Evolutionary conservation across 2,329 filamentous ascomycete genomes (phyloP).

Genomic region (Lasiodiplodia hormozganensis): DNA sequence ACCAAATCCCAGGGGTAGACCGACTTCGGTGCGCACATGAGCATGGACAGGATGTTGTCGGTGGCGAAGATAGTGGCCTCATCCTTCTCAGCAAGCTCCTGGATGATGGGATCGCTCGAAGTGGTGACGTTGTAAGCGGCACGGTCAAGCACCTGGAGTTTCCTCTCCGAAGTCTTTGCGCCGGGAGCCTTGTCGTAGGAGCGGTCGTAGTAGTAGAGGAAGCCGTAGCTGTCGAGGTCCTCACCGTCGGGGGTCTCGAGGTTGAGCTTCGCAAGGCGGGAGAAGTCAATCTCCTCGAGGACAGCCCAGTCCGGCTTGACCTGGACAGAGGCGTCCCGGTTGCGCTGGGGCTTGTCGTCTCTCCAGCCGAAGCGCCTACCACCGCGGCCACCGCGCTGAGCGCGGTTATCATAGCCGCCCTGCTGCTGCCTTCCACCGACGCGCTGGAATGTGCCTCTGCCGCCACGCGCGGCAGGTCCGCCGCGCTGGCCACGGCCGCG

Average conservation of each 20-base stretch:
- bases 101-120: conserved; percentile 93
- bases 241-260: conserved; percentile 94
- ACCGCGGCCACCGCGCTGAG: conserved; percentile 72
- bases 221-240: conserved; percentile 93
- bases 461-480: conserved; percentile 74
- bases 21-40: conserved; percentile 97
- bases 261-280: conserved; percentile 92
- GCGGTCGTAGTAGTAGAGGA: conserved; percentile 98
- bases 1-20: conserved; percentile 99
- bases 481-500: conserved; percentile 79
- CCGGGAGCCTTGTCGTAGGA: conserved; percentile 92
- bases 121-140: conserved; percentile 98
- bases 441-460: conserved; percentile 76
- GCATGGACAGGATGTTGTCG: conserved; percentile 96
- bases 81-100: conserved; percentile 94
- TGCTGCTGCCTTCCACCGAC: conserved; percentile 72
- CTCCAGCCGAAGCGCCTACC: conserved; percentile 96
- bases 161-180: conserved; percentile 81
- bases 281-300: conserved; percentile 98
- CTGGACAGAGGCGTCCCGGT: conserved; percentile 94
- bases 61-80: conserved; percentile 97
- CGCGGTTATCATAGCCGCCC: conserved; percentile 72
- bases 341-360: conserved; percentile 97
- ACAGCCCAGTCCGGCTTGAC: conserved; percentile 96
- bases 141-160: conserved; percentile 86